phyloP scores from a whole-genome alignment of 2,329 filamentous ascomycete genomes.

The Arthrobotrys conoides region DNA sequence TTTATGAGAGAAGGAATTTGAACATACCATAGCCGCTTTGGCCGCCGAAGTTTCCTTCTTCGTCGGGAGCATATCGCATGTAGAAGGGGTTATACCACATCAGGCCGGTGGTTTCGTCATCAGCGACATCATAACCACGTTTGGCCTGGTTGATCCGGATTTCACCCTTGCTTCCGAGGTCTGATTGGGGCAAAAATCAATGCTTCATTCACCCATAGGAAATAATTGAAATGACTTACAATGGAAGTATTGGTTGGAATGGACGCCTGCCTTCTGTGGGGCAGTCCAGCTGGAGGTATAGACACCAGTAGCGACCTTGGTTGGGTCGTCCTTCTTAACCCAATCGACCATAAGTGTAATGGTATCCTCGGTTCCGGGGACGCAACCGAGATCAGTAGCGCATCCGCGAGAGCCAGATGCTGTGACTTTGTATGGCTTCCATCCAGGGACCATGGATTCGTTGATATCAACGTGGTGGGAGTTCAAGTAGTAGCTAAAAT shows the following conservation, averaged over 20 bases:
- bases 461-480: constrained; percentile 93
- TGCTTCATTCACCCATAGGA: neutral
- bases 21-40: constrained; percentile 81
- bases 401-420: constrained; percentile 84
- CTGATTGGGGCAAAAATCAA: constrained; percentile 62
- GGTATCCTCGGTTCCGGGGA: constrained; percentile 87
- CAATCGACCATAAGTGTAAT: constrained; percentile 92
- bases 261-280: constrained; percentile 91
- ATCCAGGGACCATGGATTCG: constrained; percentile 90
- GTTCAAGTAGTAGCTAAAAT: constrained; percentile 87
- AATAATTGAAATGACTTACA: constrained; percentile 68
- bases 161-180: constrained; percentile 86
- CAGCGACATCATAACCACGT: constrained; percentile 93
- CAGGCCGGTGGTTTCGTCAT: constrained; percentile 77
- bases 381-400: constrained; percentile 83
- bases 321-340: constrained; percentile 78
- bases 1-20: neutral
- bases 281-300: constrained; percentile 97
- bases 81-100: constrained; percentile 96
- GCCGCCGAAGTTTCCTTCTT: constrained; percentile 93
- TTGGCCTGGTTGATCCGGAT: constrained; percentile 93
- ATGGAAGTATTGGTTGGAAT: constrained; percentile 97
- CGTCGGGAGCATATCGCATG: constrained; percentile 93
- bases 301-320: constrained; percentile 84
- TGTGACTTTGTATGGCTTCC: constrained; percentile 82